Evolutionary conservation across 768 basidiomycete genomes (phyloP).

Genomic region (Tulasnella sp.): DNA sequence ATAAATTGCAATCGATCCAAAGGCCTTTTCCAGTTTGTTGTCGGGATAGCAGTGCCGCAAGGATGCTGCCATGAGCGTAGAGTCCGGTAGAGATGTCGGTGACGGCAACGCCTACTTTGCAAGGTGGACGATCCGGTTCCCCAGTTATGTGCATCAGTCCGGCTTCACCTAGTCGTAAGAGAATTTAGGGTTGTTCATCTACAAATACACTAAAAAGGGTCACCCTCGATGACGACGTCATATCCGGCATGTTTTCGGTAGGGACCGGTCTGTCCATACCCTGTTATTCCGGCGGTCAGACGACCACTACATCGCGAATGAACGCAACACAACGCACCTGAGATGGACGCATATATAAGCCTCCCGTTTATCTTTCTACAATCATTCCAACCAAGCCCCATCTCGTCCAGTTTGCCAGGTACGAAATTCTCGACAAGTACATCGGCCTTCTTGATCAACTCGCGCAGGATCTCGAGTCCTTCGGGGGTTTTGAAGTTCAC

Average conservation of each 20-base stretch:
- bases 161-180: constrained; percentile 10
- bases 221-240: constrained; percentile 76
- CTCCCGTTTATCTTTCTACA: constrained; percentile 63
- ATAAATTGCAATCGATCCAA: constrained; percentile 86
- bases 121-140: constrained; percentile 71
- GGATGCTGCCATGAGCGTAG: constrained; percentile 84
- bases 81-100: constrained; percentile 82
- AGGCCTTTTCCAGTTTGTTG: constrained; percentile 75
- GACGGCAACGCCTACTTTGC: constrained; percentile 90
- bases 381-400: constrained; percentile 80
- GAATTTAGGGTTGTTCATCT: background rate
- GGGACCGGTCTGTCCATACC: constrained; percentile 83
- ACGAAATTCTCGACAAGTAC: constrained; percentile 85
- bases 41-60: constrained; percentile 77
- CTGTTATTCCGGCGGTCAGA: constrained; percentile 28
- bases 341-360: constrained; percentile 81
- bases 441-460: constrained; percentile 61
- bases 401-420: constrained; percentile 67
- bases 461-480: constrained; percentile 62
- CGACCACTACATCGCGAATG: constrained; percentile 21
- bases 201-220: constrained; percentile 47
- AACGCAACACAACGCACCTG: constrained; percentile 40
- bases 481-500: constrained; percentile 73
- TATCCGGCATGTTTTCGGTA: constrained; percentile 75
- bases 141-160: constrained; percentile 48